Base-by-base conservation (phyloP, 306 rosid genomes). In the Fagus sylvatica region DNA sequence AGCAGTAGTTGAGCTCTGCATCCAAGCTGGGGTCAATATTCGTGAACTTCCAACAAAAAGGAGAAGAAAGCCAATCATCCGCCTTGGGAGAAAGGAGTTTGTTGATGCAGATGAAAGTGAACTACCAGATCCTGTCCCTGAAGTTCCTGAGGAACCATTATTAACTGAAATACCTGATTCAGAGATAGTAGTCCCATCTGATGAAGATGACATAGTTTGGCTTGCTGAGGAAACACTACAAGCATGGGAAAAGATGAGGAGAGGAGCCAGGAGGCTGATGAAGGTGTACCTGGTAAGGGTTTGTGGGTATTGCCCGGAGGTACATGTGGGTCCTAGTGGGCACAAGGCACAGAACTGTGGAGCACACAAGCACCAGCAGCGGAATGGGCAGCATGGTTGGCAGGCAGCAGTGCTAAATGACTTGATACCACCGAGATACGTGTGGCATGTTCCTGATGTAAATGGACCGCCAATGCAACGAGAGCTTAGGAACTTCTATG, bases 371-470 rank as follows among this genome's bases (percentile, higher is more conserved):
- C 99, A 93, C 89, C 99, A 93, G 66, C 99, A 95, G 81, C 89
- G 99, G 61, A 95, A 95, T 6, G 99, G 99, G 80, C 98, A 93
- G 83, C 99, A 95, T 36, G 98, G 99, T 75, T 95, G 98, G 98
- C 98, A 95, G 74, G 67, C 93, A 3, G 91, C 98, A 0, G 87
- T 93, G 85, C 91, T 95, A 4, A 83, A 95, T 80, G 93, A 95
- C 87, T 87, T 95, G 83, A 90, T 95, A 75, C 97, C 97, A 0
- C 98, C 98, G 0, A 87, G 99, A 78, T 95, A 71, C 72, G 99
- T 95, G 74, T 95, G 99, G 99, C 99, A 95, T 86, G 97, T 93
- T 53, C 98, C 99, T 48, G 93, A 93, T 70, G 86, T 93, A 64
- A 91, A 88, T 5, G 95, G 86, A 73, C 89, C 89, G 0, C 93